phyloP scores from a whole-genome alignment of 495 filamentous ascomycete species.

The Extremus antarcticus region DNA sequence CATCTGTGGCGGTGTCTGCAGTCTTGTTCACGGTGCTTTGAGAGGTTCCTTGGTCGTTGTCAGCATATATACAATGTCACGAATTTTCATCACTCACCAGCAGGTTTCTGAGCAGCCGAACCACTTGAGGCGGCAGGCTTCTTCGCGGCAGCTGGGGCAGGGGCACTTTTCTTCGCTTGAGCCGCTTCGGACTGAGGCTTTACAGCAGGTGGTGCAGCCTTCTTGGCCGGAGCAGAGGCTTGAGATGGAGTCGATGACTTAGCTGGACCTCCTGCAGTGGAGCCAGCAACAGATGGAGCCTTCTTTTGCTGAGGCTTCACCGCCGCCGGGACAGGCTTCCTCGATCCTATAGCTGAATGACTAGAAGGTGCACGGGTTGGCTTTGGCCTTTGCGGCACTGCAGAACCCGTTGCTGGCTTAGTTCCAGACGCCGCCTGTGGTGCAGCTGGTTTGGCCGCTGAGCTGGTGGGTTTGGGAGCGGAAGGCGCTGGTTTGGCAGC shows the following conservation, averaged over 20 bases:
- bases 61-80: too few relatives aligned
- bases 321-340: not conserved
- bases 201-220: not conserved
- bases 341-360: not conserved
- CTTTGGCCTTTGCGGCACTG: not conserved
- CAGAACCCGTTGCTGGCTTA: conserved; percentile 3
- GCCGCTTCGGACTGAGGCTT: conserved; percentile 1
- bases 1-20: conserved; percentile 5
- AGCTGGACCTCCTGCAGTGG: not conserved
- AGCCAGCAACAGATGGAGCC: not conserved
- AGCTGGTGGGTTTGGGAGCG: conserved; percentile 8
- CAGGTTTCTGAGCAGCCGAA: conserved; percentile 8
- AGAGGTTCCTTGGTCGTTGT: not conserved
- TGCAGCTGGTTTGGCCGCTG: not conserved
- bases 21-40: conserved; percentile 15
- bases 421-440: not conserved
- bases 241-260: not conserved
- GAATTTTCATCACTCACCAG: conserved; percentile 13
- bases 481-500: too few relatives aligned
- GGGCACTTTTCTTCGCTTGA: not conserved
- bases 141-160: not conserved
- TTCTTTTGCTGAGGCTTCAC: not conserved
- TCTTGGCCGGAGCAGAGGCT: conserved; percentile 5
- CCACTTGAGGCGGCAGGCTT: not conserved
- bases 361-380: not conserved